Evolutionary conservation across 768 basidiomycete genomes (phyloP).

Genomic region (Dictyophora rubrovolvata): DNA sequence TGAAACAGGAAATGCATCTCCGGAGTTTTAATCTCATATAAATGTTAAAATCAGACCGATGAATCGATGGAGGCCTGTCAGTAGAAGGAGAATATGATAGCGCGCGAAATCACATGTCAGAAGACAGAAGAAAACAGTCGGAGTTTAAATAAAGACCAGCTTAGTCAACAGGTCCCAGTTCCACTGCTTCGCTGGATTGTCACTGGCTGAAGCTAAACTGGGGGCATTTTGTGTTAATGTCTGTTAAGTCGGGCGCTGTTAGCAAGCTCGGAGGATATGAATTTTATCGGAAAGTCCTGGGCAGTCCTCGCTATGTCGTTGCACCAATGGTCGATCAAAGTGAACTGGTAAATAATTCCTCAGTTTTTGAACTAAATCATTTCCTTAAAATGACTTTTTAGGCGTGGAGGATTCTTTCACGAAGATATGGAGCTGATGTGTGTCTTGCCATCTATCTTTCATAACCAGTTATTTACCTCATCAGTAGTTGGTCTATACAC

Average conservation of each 20-base stretch:
- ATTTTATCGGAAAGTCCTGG: constrained; percentile 69
- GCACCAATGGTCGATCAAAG: constrained; percentile 99
- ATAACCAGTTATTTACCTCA: constrained; percentile 13
- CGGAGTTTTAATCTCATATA: no score
- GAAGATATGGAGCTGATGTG: constrained; percentile 76
- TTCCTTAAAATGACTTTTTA: constrained; percentile 21
- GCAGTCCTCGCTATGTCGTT: constrained; percentile 81
- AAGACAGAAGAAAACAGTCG: no score
- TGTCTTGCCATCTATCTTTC: neutral
- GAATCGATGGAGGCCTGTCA: no score
- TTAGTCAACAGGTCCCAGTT: no score
- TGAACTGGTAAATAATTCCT: constrained; percentile 61
- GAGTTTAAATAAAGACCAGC: no score
- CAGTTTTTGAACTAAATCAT: neutral
- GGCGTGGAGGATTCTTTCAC: constrained; percentile 84
- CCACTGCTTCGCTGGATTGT: no score
- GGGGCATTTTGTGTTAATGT: neutral
- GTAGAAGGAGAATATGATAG: no score
- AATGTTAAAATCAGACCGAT: no score
- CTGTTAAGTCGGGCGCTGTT: neutral
- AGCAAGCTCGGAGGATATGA: constrained; percentile 65
- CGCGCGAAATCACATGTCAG: no score
- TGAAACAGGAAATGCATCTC: no score
- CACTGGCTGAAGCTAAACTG: constrained; percentile 1
- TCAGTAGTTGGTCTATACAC: constrained; percentile 76